Evolutionary conservation across 441 rosid species (phyloP).

Genomic region (Geranium incanum): DNA sequence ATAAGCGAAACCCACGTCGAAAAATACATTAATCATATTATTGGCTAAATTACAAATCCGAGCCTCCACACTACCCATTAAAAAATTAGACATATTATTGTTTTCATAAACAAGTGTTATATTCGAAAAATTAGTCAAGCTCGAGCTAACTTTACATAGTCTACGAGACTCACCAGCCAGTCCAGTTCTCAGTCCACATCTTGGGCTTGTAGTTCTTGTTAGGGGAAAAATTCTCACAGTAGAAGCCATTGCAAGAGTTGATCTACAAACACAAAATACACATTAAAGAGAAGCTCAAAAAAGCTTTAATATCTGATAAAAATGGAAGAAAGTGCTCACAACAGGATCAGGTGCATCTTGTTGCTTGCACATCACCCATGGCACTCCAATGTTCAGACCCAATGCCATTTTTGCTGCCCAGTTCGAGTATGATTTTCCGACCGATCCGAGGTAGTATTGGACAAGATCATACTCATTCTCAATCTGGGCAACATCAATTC

Average conservation of each 20-base stretch:
- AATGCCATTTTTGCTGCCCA: slow-evolving; percentile 61
- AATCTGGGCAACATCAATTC: slow-evolving; percentile 40
- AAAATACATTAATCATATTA: too few relatives aligned
- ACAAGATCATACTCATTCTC: slow-evolving; percentile 54
- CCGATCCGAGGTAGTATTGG: slow-evolving; percentile 40
- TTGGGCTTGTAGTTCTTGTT: slow-evolving; percentile 40
- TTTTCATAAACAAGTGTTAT: too few relatives aligned
- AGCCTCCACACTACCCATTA: too few relatives aligned
- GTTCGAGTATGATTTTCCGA: slow-evolving; percentile 37
- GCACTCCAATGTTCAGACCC: slow-evolving; percentile 44
- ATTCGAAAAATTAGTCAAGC: too few relatives aligned
- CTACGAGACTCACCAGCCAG: slow-evolving; percentile 43
- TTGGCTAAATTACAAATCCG: too few relatives aligned
- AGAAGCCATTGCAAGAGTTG: slow-evolving; percentile 41
- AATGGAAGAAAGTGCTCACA: slow-evolving; percentile 23
- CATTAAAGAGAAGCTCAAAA: not conserved
- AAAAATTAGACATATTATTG: too few relatives aligned
- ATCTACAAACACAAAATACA: slow-evolving; percentile 28
- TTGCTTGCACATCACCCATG: slow-evolving; percentile 61
- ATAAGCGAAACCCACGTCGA: too few relatives aligned
- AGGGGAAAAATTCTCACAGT: slow-evolving; percentile 31
- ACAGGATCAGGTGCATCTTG: slow-evolving; percentile 27
- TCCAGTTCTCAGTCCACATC: slow-evolving; percentile 22
- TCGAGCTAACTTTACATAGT: too few relatives aligned
- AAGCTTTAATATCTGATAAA: too few relatives aligned